A percentile compares a stretch with the other conserved stretches of the same genome.
phyloP scores from a whole-genome alignment of 225 moss, liverwort and hornwort genomes.

The Sphagnum contortum region DNA sequence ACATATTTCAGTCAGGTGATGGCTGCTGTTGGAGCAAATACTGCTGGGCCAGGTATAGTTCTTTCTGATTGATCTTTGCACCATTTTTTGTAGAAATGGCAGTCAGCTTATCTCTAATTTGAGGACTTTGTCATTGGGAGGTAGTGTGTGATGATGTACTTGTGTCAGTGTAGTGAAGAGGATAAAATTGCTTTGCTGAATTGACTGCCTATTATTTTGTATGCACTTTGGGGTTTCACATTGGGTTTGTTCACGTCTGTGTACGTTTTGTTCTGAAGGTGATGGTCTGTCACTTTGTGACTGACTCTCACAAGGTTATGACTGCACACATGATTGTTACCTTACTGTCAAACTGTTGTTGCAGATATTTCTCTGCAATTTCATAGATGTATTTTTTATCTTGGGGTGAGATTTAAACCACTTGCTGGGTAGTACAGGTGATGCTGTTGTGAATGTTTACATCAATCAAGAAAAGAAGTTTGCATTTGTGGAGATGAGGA shows the following conservation, averaged over 20 bases:
- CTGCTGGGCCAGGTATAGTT: slow-evolving; percentile 85
- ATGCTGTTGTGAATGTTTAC: slow-evolving; percentile 96
- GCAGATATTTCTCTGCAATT: too few species aligned
- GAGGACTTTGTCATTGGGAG: too few species aligned
- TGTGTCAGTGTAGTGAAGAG: too few species aligned
- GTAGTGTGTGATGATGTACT: too few species aligned
- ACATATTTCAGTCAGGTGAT: slow-evolving; percentile 97
- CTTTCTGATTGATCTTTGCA: neutral
- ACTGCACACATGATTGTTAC: too few species aligned
- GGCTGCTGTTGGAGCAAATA: slow-evolving; percentile 96
- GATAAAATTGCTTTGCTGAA: neutral
- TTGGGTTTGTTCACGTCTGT: neutral
- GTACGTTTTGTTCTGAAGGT: too few species aligned
- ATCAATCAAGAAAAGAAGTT: slow-evolving; percentile 96
- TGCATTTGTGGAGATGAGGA: slow-evolving; percentile 99
- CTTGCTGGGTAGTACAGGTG: slow-evolving; percentile 33
- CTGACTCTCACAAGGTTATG: too few species aligned
- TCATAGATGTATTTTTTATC: too few species aligned
- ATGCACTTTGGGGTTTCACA: neutral
- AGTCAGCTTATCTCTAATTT: too few species aligned
- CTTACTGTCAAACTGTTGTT: too few species aligned
- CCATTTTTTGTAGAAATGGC: neutral
- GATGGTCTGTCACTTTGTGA: too few species aligned
- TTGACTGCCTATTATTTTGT: neutral
- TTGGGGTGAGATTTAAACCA: neutral